Base-by-base conservation (phyloP, 2,329 filamentous ascomycete genomes). In the Atkinsonella texensis region DNA sequence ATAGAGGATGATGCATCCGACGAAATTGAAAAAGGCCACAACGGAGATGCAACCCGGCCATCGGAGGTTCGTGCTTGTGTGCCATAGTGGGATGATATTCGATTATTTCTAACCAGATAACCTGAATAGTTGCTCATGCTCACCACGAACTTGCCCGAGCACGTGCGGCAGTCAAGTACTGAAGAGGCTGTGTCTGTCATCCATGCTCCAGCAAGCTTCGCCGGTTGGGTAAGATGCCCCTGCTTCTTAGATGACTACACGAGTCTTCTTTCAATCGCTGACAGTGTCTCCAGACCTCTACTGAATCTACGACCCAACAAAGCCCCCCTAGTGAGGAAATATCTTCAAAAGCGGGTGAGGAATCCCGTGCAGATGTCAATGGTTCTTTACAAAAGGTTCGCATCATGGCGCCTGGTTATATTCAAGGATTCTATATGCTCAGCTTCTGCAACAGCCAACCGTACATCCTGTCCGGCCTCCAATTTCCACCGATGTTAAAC, bases 111-210 rank as follows among this genome's bases (percentile, higher is more conserved):
- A 47, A 45, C 52, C 61, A 32, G 62, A 9, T 46, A 47, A 45
- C 52, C 61, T 28, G 62, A 9, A 18, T 55, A 79, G 74, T 65
- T 76, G 44, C 65, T 74, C 52, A 74, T 77, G 70, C 66, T 82
- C 15, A 72, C 70, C 49, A 84, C 81, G 4, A 77, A 75, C 54
- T 60, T 84, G 10, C 69, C 79, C 2, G 78, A 80, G 42, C 70
- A 74, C 53, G 61, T 84, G 65, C 71, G 82, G 63, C 74, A 76
- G 49, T 70, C 71, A 50, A 77, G 77, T 23, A 83, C 82, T 55
- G 88, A 95, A 57, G 88, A 90, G 58, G 84, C 89, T 23, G 78
- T 88, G 50, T 96, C 90, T 1, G 90, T 95, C 51, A 95, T 96
- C 58, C 90, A 95, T 73, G 88, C 87, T 15, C 89, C 90, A 0